Conservation (phyloP, 2,329 filamentous ascomycete genomes). For the Delphinella strobiligena region DNA sequence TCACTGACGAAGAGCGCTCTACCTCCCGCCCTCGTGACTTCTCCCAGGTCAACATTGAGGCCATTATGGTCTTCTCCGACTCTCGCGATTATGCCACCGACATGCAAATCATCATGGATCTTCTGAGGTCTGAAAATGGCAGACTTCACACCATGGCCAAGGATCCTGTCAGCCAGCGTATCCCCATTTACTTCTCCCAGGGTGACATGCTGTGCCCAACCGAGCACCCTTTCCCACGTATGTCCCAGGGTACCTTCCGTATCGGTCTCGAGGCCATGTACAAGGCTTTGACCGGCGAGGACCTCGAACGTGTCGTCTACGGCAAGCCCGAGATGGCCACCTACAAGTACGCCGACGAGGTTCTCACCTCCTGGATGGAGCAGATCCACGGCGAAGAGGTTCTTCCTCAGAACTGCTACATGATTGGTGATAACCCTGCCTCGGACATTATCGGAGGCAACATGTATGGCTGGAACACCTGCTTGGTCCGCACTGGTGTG, state of each 20-base stretch:
- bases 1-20: slow-evolving; percentile 55
- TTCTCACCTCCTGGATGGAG: slow-evolving; percentile 64
- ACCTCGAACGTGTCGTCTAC: slow-evolving; percentile 65
- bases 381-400: slow-evolving; percentile 60
- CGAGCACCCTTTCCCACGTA: slow-evolving; percentile 45
- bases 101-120: slow-evolving; percentile 65
- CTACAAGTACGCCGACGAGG: slow-evolving; percentile 69
- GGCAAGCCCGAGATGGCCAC: slow-evolving; percentile 63
- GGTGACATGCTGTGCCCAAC: slow-evolving; percentile 50
- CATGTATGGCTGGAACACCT: slow-evolving; percentile 75
- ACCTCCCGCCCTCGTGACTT: slow-evolving; percentile 61
- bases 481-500: slow-evolving; percentile 64
- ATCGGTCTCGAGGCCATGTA: slow-evolving; percentile 65
- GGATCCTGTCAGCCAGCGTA: slow-evolving; percentile 52
- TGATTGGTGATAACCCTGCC: slow-evolving; percentile 64
- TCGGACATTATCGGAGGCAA: slow-evolving; percentile 67
- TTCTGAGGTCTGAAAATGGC: slow-evolving; percentile 57
- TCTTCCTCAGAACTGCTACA: slow-evolving; percentile 60
- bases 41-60: slow-evolving; percentile 57
- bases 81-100: slow-evolving; percentile 63
- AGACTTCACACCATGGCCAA: slow-evolving; percentile 52
- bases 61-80: slow-evolving; percentile 65
- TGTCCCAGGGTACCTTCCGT: slow-evolving; percentile 66
- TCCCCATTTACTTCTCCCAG: slow-evolving; percentile 64
- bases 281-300: slow-evolving; percentile 54